Evolutionary conservation across 1,139 yeast species (phyloP), one percentile per base, ranked within the genome.

Genomic region (Debaryomycetaceae sp.): DNA sequence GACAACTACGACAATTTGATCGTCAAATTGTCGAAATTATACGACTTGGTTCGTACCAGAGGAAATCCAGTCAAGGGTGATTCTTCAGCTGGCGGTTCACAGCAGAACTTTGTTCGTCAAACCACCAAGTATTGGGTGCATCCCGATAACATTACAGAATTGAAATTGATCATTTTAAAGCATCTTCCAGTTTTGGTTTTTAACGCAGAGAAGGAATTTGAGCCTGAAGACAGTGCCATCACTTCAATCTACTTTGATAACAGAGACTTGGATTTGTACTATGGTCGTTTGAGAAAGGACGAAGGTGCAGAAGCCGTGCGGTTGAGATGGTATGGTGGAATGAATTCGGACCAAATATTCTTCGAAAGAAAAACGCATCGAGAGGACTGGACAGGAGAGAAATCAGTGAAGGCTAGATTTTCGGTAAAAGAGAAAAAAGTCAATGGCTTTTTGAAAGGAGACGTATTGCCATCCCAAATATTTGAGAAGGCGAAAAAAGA

Each of bases 381-480:
- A 66, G 99, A 93, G 67, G 99, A 93, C 69, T 93, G 99, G 99
- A 93, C 99, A 3, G 99, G 99, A 58, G 99, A 93, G 67, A 91
- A 91, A 69, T 88, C 97, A 8, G 99, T 93, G 53, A 93, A 93
- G 70, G 98, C 98, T 4, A 81, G 99, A 64, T 93, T 93, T 68
- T 83, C 91, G 9, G 72, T 93, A 57, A 93, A 91, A 66, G 99
- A 93, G 63, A 88, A 87, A 65, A 81, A 89, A 59, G 93, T 91
- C 44, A 93, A 93, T 63, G 81, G 82, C 42, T 93, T 88, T 63
- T 67, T 91, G 69, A 70, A 70, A 42, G 99, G 99, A 55, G 82
- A 80, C 45, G 90, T 80, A 63, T 87, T 97, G 31, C 96, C 93
- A 6, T 78, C 80, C 40, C 95, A 90, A 63, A 95, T 87, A 1